phyloP scores from a whole-genome alignment of 495 filamentous ascomycete genomes.

The Tuber melanosporum region DNA sequence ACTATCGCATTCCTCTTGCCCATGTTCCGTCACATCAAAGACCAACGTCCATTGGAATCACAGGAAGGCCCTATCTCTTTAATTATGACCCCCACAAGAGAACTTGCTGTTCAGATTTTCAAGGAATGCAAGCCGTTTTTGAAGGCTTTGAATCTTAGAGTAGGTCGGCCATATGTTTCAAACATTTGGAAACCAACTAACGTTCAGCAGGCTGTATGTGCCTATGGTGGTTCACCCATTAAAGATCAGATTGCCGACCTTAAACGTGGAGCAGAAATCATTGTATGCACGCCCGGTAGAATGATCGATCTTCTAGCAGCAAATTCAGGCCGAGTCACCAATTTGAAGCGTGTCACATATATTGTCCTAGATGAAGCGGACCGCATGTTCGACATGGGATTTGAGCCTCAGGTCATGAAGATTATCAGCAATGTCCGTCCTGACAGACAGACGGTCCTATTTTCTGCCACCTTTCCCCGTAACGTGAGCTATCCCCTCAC shows the following conservation, averaged over 20 bases:
- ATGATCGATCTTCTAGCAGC: conserved; percentile 92
- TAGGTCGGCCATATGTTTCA: conserved; percentile 16
- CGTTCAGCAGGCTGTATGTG: conserved; percentile 60
- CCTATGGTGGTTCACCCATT: conserved; percentile 92
- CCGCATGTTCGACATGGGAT: conserved; percentile 99
- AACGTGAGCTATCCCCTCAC: conserved; percentile 29
- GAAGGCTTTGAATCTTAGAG: conserved; percentile 79
- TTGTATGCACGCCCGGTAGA: conserved; percentile 92
- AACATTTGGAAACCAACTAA: conserved; percentile 20
- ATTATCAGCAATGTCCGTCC: conserved; percentile 86
- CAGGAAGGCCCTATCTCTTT: conserved; percentile 82
- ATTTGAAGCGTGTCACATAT: conserved; percentile 80
- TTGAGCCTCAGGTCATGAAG: conserved; percentile 97
- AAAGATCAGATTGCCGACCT: conserved; percentile 96
- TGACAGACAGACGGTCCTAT: conserved; percentile 85
- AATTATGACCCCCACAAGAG: conserved; percentile 91
- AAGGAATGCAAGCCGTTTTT: conserved; percentile 89
- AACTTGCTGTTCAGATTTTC: conserved; percentile 90
- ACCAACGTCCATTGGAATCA: conserved; percentile 73
- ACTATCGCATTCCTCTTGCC: conserved; percentile 91
- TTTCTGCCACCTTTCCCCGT: conserved; percentile 93
- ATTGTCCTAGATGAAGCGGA: conserved; percentile 95
- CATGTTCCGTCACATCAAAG: conserved; percentile 96
- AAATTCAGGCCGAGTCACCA: conserved; percentile 87
- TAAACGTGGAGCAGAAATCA: conserved; percentile 89